phyloP scores from a whole-genome alignment of 2,329 filamentous ascomycete genomes.

The Lasiodiplodia sp. region DNA sequence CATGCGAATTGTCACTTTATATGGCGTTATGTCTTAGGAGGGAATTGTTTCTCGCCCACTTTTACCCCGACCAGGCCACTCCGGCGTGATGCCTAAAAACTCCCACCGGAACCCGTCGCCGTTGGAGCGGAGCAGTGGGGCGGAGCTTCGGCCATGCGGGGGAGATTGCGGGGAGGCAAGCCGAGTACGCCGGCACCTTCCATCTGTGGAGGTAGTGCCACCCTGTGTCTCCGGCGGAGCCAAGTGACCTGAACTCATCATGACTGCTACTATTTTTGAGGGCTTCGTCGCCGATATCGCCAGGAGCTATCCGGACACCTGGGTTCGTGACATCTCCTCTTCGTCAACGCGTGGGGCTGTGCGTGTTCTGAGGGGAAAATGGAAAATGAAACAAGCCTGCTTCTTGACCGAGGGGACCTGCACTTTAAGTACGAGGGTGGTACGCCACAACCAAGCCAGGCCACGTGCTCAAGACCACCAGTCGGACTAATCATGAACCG shows the following conservation, averaged over 20 bases:
- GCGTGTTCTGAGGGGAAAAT: neutral
- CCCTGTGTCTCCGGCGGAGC: neutral
- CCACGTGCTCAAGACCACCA: neutral
- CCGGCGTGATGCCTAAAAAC: too few species aligned
- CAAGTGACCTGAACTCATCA: neutral
- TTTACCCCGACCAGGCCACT: neutral
- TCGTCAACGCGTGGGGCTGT: neutral
- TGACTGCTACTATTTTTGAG: neutral
- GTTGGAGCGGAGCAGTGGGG: too few species aligned
- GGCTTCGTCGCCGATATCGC: neutral
- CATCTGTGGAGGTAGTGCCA: neutral
- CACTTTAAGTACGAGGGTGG: neutral
- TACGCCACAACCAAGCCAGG: neutral
- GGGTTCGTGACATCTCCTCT: neutral
- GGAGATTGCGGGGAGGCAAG: conserved; percentile 19
- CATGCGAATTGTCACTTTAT: conserved; percentile 15
- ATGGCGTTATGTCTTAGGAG: neutral
- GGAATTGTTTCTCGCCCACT: neutral
- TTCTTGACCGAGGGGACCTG: neutral
- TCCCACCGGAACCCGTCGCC: too few species aligned
- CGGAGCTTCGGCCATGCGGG: conserved; percentile 10
- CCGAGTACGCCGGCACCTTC: conserved; percentile 21
- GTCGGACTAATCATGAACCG: conserved; percentile 13
- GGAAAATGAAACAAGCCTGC: neutral
- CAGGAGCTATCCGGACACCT: neutral